A percentile compares a stretch with the other conserved stretches of the same genome.
These are phyloP conservation scores for Rhizopogon sp. DNA, from an alignment of 768 basidiomycete genomes.

Conservation along the genomic window DNA sequence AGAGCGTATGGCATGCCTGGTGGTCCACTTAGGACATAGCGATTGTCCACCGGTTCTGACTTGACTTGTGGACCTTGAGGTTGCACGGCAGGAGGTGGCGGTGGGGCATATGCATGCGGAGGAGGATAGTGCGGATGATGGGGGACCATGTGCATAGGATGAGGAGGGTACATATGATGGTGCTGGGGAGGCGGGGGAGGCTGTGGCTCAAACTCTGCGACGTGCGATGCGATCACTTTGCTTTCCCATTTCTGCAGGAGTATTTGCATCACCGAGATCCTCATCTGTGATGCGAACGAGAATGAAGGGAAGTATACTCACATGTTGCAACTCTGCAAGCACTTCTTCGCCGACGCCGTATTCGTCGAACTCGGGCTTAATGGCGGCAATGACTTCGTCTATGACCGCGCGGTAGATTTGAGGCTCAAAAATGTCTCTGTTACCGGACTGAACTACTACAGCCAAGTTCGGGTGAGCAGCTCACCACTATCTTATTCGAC, in stretches of 20 bases:
- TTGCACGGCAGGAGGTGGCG: slow-evolving; percentile 23
- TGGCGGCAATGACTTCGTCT: slow-evolving; percentile 87
- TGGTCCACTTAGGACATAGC: slow-evolving; percentile 54
- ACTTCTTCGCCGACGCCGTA: slow-evolving; percentile 92
- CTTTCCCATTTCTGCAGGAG: slow-evolving; percentile 86
- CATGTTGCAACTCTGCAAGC: slow-evolving; percentile 81
- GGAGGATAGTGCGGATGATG: slow-evolving; percentile 51
- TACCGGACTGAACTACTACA: slow-evolving; percentile 50
- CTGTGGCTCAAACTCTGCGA: slow-evolving; percentile 83
- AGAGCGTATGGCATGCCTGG: slow-evolving; percentile 46
- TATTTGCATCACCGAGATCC: slow-evolving; percentile 7
- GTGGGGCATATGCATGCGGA: slow-evolving; percentile 47
- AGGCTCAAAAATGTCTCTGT: slow-evolving; percentile 70
- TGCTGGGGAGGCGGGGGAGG: slow-evolving; percentile 42
- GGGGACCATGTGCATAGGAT: slow-evolving; percentile 56
- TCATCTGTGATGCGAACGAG: slow-evolving; percentile 7
- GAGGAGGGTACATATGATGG: slow-evolving; percentile 53
- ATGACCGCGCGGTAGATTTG: slow-evolving; percentile 89
- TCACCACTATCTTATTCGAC: slow-evolving; percentile 99
- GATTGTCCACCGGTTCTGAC: slow-evolving; percentile 64
- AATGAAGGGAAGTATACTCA: slow-evolving; percentile 39
- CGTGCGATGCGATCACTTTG: slow-evolving; percentile 90
- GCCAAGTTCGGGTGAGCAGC: slow-evolving; percentile 63
- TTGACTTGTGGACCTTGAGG: slow-evolving; percentile 51
- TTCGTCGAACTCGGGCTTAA: slow-evolving; percentile 95